Evolutionary conservation across 495 filamentous ascomycete species (phyloP), one percentile per base, ranked within the genome.

Genomic region (Apodospora peruviana): DNA sequence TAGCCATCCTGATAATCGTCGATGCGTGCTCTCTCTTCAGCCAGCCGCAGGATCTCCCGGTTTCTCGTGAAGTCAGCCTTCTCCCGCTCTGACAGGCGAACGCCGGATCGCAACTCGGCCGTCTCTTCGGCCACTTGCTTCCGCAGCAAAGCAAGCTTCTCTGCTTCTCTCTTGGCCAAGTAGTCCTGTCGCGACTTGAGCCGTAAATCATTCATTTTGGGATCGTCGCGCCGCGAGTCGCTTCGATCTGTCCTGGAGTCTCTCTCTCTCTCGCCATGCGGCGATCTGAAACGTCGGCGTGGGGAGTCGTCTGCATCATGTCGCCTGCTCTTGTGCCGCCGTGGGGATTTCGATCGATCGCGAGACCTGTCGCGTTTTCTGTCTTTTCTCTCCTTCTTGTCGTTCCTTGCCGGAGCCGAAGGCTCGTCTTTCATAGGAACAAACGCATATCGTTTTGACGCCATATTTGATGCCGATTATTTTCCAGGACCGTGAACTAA

Each of bases 1-100:
- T 96, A 97, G 4, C 93, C 93, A 73, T 96, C 91, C 16, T 85
- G 81, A 58, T 95, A 81, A 55, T 97, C 91, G 62, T 96, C 91
- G 50, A 97, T 93, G 21, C 81, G 78, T 23, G 91, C 69, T 34
- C 93, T 77, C 66, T 95, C 90, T 69, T 96, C 90, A 0, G 94
- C 91, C 35, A 97, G 78, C 17, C 85, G 77, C 17, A 97, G 75
- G 19, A 93, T 79, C 66, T 97, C 87, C 35, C 88, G 77, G 58
- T 97, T 97, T 47, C 88, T 85, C 1, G 85, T 84, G 62, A 97
- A 97, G 53, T 96, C 90, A 40, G 85, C 86, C 61, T 86, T 93
- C 72, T 98, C 93, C 43, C 71, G 71, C 49, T 84, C 77, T 2
- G 85, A 87, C 12, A 98, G 70, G 43, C 76, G 78, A 0, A 84